Percentiles rank a stretch among this genome's conserved stretches.
phyloP scores from a whole-genome alignment of 2,329 filamentous ascomycete species.

The Pseudogymnoascus sp. region DNA sequence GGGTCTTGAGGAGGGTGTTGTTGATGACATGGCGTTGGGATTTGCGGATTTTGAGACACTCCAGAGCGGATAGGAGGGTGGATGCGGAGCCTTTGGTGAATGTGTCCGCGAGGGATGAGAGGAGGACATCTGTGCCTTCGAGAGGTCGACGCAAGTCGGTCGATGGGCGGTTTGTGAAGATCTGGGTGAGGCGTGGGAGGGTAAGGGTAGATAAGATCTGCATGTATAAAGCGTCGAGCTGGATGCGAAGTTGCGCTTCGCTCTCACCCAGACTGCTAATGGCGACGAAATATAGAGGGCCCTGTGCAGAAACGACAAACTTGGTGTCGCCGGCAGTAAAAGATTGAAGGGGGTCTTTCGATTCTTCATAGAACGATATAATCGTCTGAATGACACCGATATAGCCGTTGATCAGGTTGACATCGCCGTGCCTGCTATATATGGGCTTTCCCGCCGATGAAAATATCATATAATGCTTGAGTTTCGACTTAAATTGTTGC shows the following conservation, averaged over 20 bases:
- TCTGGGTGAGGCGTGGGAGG: constrained; percentile 74
- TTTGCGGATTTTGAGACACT: constrained; percentile 89
- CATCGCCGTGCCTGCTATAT: constrained; percentile 89
- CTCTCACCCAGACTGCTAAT: constrained; percentile 91
- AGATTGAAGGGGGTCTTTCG: constrained; percentile 67
- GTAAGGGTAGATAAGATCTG: constrained; percentile 95
- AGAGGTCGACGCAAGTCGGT: constrained; percentile 85
- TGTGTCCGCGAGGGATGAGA: constrained; percentile 87
- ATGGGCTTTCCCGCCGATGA: constrained; percentile 96
- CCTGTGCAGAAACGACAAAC: constrained; percentile 80
- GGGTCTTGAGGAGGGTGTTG: constrained; percentile 73
- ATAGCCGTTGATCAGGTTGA: constrained; percentile 83
- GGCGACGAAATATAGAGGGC: constrained; percentile 85
- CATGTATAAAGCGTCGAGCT: constrained; percentile 94
- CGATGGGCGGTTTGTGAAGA: constrained; percentile 88
- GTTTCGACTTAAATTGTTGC: constrained; percentile 77
- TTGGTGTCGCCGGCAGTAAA: constrained; percentile 83
- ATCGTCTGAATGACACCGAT: constrained; percentile 96
- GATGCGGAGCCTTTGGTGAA: constrained; percentile 92
- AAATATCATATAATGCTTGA: constrained; percentile 95
- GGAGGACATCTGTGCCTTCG: constrained; percentile 81
- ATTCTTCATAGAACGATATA: constrained; percentile 88
- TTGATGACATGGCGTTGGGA: constrained; percentile 81
- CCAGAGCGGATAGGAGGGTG: constrained; percentile 78
- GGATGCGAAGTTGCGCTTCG: constrained; percentile 76